Base-by-base conservation (phyloP, 345 rosid species). In the Nasturtium officinale region DNA sequence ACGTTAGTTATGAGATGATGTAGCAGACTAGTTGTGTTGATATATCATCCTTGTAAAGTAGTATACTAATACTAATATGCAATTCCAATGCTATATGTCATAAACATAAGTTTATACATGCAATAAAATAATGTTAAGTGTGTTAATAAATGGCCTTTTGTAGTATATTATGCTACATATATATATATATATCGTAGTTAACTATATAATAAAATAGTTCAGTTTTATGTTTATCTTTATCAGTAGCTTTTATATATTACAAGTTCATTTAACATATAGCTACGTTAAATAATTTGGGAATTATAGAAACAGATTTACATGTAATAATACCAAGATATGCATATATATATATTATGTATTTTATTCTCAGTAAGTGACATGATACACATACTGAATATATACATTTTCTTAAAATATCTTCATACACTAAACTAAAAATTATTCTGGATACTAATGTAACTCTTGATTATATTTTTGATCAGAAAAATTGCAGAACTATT, bases 31-130 rank as follows among this genome's bases (percentile, higher is more conserved):
- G 10, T 69, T 45, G 45, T 18, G 23, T 15, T 42, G 21, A 32
- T 47, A 16, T 16, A 6, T 58, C 46, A 30, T 60, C 48, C 60
- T 48, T 48, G 57, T 35, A 35, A 33, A 46, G 25, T 57, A 15
- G 9, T 45, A 58, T 50, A 30, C 55, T 57, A 15, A 58, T 50
- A 30, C 55, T 57, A 15, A 12, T 21, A 57, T 50, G 33, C 54
- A 9, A 21, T 50, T 21, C 29, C 43, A 1, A 62, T 16, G 67
- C 8, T 47, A 30, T 15, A 33, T 51, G 26, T 63, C 16, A 48
- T 48, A 18, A 28, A 20, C 43, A 32, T 0, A 47, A 30, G 4
- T 28, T 16, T 15, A 13, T 15, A 54, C 54, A 17, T n/a, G 17
- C 16, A 45, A 16, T 43, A 15, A 2, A 42, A 18, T 29, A 12